A percentile compares a stretch with the other conserved stretches of the same genome.
These are phyloP conservation scores for Endoconidiophora laricicola DNA, from an alignment of 2,329 filamentous ascomycete species.

Conservation along the genomic window DNA sequence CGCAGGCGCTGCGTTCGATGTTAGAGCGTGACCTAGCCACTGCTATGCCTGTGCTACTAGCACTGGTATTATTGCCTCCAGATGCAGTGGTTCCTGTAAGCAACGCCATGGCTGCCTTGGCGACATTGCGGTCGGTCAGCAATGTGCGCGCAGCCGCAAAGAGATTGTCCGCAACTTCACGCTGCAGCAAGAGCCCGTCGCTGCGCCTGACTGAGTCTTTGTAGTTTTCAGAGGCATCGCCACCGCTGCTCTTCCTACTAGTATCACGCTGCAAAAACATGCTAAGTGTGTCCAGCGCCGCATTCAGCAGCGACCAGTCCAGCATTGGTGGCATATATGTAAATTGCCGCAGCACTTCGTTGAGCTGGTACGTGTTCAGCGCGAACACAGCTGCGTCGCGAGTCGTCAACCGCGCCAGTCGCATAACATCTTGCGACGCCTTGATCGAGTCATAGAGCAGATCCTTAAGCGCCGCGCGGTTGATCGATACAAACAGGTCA, in stretches of 20 bases:
- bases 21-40: too few relatives aligned
- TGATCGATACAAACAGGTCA: conserved; percentile 32
- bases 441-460: conserved; percentile 31
- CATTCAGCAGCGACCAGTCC: conserved; percentile 31
- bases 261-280: conserved; percentile 23
- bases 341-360: conserved; percentile 34
- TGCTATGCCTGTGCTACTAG: background rate
- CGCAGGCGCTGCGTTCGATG: conserved; percentile 19
- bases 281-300: conserved; percentile 30
- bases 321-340: conserved; percentile 26
- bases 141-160: conserved; percentile 31
- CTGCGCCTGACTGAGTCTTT: background rate
- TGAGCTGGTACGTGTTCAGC: conserved; percentile 33
- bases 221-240: conserved; percentile 19
- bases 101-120: background rate
- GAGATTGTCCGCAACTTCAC: conserved; percentile 29
- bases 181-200: conserved; percentile 25
- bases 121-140: conserved; percentile 15
- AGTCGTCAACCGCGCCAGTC: conserved; percentile 22
- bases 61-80: too few relatives aligned
- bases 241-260: conserved; percentile 14
- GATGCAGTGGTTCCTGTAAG: too few relatives aligned
- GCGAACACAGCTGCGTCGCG: conserved; percentile 32
- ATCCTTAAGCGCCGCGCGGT: conserved; percentile 36
- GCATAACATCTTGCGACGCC: conserved; percentile 35